Base-by-base conservation (phyloP, 306 rosid species). In the Nissolia schottii region DNA sequence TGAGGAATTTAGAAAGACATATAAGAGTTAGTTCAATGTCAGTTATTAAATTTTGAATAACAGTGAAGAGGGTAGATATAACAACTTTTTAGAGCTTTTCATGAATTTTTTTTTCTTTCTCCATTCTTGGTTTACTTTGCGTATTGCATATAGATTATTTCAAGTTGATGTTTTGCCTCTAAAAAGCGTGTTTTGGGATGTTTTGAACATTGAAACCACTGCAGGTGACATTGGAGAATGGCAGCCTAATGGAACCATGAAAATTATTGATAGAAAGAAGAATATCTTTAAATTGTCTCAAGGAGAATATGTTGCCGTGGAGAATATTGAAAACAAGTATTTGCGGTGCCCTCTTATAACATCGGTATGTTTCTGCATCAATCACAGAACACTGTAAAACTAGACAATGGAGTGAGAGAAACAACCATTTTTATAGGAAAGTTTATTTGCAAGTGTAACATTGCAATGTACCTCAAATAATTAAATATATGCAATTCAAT, bases 151-250 rank as follows among this genome's bases (percentile, higher is more conserved):
- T 29, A 57, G 48, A 59, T 45, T 27, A 12, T 16, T 20, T 20
- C 35, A 48, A 70, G 34, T 63, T 57, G 27, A 38, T 28, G 34
- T 37, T 46, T 73, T 24, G 9, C 35, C 15, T 29, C 71, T 43
- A 31, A 29, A 16, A 49, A 5, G 35, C 37, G 43, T 28, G 53
- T 74, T 59, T 53, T 14, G 59, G 48, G 24, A 54, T 80, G 40
- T 48, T 50, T 78, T 66, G 71, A 77, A n/a, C n/a, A n/a, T n/a
- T n/a, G n/a, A 35, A 63, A 75, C 23, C 24, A 66, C 60, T 76
- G 41, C 86, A 94, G 98, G 98, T 79, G 98, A 94, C 80, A 89
- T 94, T 74, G 98, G 98, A 77, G 98, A 94, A 80, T 89, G 92
- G 96, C 96, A 89, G 78, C 83, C 89, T 7, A 64, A 83, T 77